Base-by-base conservation (phyloP, 441 rosid species). In the Populus hybrid region DNA sequence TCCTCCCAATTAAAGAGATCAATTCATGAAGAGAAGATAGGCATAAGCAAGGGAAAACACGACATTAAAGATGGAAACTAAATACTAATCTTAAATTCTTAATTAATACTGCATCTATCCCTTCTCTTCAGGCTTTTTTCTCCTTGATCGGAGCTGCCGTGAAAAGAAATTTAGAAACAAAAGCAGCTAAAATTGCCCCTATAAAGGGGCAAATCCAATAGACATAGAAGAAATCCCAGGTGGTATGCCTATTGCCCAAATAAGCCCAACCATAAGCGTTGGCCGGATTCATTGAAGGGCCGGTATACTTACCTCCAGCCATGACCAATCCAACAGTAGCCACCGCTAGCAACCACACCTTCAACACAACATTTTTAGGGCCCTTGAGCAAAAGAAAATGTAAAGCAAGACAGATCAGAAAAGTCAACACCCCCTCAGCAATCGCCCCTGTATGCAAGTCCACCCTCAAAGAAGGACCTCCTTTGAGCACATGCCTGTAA, bases 241-340 rank as follows among this genome's bases (percentile, higher is more conserved):
- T 87, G 81, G 88, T 83, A 77, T 94, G 98, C 85, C 90, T 80
- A 46, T 89, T 89, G 85, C 90, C 77, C 36, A 90, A 72, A 76
- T 89, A 94, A 2, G 96, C 97, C 98, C 99, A 94, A 6, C 98
- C 98, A 78, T 85, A 94, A 6, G 98, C 98, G 85, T 89, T 90
- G 65, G 94, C 95, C 10, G 97, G 98, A 81, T 93, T 93, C 95
- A 90, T 86, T 70, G 91, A 87, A 38, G 95, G 95, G 75, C 94
- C 93, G 10, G 97, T 90, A 69, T 88, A 89, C 8, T 84, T 81
- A 69, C 84, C 74, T 4, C 98, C 97, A 0, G 82, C 70, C 21
- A 86, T 11, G 4, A 89, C 83, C 80, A 93, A 79, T 0, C 89
- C 85, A 1, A 88, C 88, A 5, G 90, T 87, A 0, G 79, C 86